Evolutionary conservation across 2,329 filamentous ascomycete species (phyloP).

Genomic region (Dothistroma septosporum): DNA sequence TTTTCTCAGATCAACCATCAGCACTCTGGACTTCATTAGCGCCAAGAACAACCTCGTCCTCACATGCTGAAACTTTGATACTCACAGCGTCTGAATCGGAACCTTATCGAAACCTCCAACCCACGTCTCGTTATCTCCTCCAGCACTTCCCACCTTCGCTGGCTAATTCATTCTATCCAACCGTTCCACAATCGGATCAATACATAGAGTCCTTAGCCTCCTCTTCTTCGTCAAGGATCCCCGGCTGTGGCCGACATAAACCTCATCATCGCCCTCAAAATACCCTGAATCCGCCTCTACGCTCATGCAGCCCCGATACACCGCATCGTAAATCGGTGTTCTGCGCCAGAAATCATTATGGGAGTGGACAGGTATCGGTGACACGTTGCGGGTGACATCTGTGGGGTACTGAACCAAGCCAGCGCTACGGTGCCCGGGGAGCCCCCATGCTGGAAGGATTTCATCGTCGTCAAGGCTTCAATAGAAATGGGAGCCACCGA

Average conservation of each 20-base stretch:
- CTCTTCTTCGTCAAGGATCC: conserved; percentile 51
- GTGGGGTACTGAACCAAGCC: not conserved
- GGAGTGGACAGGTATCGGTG: conserved; percentile 58
- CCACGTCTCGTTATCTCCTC: not conserved
- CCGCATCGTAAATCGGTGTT: conserved; percentile 58
- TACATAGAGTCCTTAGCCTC: conserved; percentile 59
- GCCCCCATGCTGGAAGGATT: too few species aligned
- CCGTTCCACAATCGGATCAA: conserved; percentile 58
- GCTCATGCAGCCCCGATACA: conserved; percentile 55
- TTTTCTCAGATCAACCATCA: conserved; percentile 68
- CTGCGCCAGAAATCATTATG: conserved; percentile 68
- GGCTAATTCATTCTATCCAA: conserved; percentile 43
- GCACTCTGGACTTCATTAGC: conserved; percentile 40
- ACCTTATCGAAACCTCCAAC: not conserved
- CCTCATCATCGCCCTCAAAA: conserved; percentile 35
- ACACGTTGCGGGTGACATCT: conserved; percentile 36
- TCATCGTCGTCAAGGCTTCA: too few species aligned
- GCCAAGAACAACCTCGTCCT: too few species aligned
- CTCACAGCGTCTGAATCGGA: too few species aligned
- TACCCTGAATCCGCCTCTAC: conserved; percentile 66
- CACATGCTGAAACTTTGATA: too few species aligned
- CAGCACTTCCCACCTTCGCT: conserved; percentile 34
- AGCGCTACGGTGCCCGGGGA: too few species aligned
- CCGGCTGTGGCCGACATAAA: conserved; percentile 48
- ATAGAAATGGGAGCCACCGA: too few species aligned